Base-by-base conservation (phyloP, 352 stramenopile genomes). In the Blastocystis sp. region DNA sequence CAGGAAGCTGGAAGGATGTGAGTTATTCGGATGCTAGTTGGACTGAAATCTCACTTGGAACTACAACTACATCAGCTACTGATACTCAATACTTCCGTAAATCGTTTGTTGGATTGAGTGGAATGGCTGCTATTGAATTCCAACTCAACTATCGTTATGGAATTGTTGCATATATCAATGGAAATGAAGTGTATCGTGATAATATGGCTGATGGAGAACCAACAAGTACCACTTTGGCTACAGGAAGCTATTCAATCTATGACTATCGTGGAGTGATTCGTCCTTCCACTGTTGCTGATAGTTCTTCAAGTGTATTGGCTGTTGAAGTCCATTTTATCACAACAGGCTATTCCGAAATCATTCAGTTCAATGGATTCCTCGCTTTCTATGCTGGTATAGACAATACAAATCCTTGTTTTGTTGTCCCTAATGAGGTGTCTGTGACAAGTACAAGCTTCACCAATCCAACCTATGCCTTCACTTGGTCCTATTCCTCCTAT, bases 81-180 rank as follows among this genome's bases (percentile, higher is more conserved):
- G 69, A 46, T 11, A 80, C 69, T 6, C 49, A 66, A 61, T 80
- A 80, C 29, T 80, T 67, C 54, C 69, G 69, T n/a, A 80, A 59
- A 24, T n/a, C 27, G 7, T 59, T 66, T 35, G 24, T n/a, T 6
- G 69, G 54, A 63, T n/a, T 80, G 12, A n/a, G 7, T 5, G 29
- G 7, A 5, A 67, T 67, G 49, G 69, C 69, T 71, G 54, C 69
- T n/a, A 63, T 37, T 61, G 69, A 80, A 12, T 73, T 63, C 7
- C 24, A 42, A 14, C 24, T 80, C 11, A 73, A 80, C 7, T 59
- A 59, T 35, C 11, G 4, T 11, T 6, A 73, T 39, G 69, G 69
- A n/a, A n/a, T n/a, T n/a, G n/a, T n/a, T n/a, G n/a, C n/a, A n/a
- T n/a, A n/a, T n/a, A n/a, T n/a, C n/a, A n/a, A n/a, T n/a, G n/a